Conservation (phyloP, 2,329 filamentous ascomycete genomes). For the Incumbomyces lentus region DNA sequence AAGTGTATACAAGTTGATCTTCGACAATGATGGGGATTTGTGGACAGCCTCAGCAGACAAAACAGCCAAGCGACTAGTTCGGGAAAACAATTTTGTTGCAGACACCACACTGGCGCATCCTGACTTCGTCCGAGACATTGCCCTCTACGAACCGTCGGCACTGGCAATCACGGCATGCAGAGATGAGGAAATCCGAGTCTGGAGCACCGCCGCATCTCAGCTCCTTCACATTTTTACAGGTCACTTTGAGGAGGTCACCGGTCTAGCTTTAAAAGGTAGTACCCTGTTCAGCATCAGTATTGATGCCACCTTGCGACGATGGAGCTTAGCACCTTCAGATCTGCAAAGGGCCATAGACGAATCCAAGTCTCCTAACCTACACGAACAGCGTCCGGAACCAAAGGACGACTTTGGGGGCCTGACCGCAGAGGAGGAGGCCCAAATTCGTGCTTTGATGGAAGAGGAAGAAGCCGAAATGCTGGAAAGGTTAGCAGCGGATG, state of each 20-base stretch:
- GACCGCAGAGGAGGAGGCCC: constrained; percentile 84
- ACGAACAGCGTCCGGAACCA: constrained; percentile 37
- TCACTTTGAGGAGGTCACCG: constrained; percentile 89
- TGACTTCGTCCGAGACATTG: constrained; percentile 79
- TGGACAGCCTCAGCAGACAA: constrained; percentile 94
- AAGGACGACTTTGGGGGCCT: constrained; percentile 41
- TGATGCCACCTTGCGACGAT: constrained; percentile 76
- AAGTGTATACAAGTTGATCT: constrained; percentile 70
- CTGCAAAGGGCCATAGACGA: constrained; percentile 48
- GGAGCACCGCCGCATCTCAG: constrained; percentile 64
- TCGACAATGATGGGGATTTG: constrained; percentile 62
- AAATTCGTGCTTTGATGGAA: constrained; percentile 83
- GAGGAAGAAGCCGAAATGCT: constrained; percentile 44
- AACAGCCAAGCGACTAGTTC: constrained; percentile 67
- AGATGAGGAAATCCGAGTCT: constrained; percentile 84
- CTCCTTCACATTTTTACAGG: constrained; percentile 66
- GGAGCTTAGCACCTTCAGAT: constrained; percentile 59
- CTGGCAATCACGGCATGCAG: constrained; percentile 82
- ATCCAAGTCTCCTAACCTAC: constrained; percentile 32
- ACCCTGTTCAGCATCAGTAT: constrained; percentile 72
- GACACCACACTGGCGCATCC: constrained; percentile 70
- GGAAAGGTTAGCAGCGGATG: constrained; percentile 18
- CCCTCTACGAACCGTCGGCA: constrained; percentile 55
- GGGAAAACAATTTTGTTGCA: constrained; percentile 55
- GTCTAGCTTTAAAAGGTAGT: constrained; percentile 50